phyloP scores from a whole-genome alignment of 2,329 filamentous ascomycete species.

The Fonsecaea pedrosoi region DNA sequence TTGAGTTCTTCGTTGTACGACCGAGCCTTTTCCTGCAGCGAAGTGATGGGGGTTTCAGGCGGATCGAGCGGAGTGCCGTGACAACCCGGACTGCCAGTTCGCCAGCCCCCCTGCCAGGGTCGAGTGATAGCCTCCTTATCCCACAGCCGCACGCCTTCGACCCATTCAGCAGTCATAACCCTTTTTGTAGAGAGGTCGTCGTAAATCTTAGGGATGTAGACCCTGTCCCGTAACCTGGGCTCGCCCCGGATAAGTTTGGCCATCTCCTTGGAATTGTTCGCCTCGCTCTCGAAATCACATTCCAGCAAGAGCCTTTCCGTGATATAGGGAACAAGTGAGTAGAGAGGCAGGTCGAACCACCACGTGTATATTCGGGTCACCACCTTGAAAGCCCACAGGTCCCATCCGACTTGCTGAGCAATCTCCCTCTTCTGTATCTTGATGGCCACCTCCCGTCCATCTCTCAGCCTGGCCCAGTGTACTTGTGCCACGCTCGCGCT shows the following conservation, averaged over 20 bases:
- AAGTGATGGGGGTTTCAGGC: conserved; percentile 44
- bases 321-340: conserved; percentile 89
- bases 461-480: conserved; percentile 85
- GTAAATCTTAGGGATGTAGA: conserved; percentile 88
- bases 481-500: conserved; percentile 96
- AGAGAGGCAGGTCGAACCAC: conserved; percentile 92
- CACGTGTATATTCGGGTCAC: conserved; percentile 82
- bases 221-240: conserved; percentile 74
- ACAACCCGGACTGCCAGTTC: conserved; percentile 78
- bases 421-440: conserved; percentile 98
- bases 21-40: conserved; percentile 56
- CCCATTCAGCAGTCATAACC: conserved; percentile 96
- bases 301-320: conserved; percentile 89
- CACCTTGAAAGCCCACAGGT: conserved; percentile 93
- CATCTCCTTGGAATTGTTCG: conserved; percentile 86
- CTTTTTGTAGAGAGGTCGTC: conserved; percentile 80
- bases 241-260: conserved; percentile 75
- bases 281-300: conserved; percentile 93
- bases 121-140: conserved; percentile 82
- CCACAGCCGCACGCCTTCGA: conserved; percentile 91
- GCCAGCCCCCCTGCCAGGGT: conserved; percentile 78
- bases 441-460: conserved; percentile 90
- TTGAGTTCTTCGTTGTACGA: conserved; percentile 68
- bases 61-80: conserved; percentile 68
- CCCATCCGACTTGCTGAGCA: conserved; percentile 86